These are phyloP conservation scores for Eucommia ulmoides DNA, from an alignment of 257 asterid species.

Conservation along the genomic window DNA sequence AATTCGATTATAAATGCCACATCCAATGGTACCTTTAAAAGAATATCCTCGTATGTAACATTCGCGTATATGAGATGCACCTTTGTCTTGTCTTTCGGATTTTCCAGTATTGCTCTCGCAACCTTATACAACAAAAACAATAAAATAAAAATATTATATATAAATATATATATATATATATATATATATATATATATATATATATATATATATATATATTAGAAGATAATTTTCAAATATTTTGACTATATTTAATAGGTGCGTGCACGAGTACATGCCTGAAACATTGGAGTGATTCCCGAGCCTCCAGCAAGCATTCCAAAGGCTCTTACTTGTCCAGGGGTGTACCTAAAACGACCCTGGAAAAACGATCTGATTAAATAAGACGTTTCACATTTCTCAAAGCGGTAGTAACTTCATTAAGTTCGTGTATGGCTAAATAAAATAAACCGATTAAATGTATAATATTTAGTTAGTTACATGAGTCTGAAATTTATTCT, in stretches of 20 bases:
- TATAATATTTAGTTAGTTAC: not conserved
- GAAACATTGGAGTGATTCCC: slow-evolving; percentile 67
- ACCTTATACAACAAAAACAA: slow-evolving; percentile 37
- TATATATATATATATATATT: too few relatives aligned
- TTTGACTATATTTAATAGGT: too few relatives aligned
- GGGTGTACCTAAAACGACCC: slow-evolving; percentile 62
- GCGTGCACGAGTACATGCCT: slow-evolving; percentile 29
- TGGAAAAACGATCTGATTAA: slow-evolving; percentile 4
- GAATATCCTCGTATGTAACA: slow-evolving; percentile 79
- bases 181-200: too few relatives aligned
- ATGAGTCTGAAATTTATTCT: not conserved
- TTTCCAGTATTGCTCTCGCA: slow-evolving; percentile 80
- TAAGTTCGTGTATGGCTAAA: too few relatives aligned
- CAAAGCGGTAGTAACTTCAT: too few relatives aligned
- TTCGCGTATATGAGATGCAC: slow-evolving; percentile 86
- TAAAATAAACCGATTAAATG: not conserved
- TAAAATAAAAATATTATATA: too few relatives aligned
- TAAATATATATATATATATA: too few relatives aligned
- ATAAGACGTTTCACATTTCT: too few relatives aligned
- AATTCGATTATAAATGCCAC: too few relatives aligned
- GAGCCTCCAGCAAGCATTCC: slow-evolving; percentile 75
- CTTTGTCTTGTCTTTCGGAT: slow-evolving; percentile 62
- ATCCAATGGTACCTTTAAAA: slow-evolving; percentile 95
- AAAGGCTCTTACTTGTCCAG: slow-evolving; percentile 52
- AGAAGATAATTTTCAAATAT: too few relatives aligned